Base-by-base conservation (phyloP, 345 rosid genomes). In the Rhizophora mangle region DNA sequence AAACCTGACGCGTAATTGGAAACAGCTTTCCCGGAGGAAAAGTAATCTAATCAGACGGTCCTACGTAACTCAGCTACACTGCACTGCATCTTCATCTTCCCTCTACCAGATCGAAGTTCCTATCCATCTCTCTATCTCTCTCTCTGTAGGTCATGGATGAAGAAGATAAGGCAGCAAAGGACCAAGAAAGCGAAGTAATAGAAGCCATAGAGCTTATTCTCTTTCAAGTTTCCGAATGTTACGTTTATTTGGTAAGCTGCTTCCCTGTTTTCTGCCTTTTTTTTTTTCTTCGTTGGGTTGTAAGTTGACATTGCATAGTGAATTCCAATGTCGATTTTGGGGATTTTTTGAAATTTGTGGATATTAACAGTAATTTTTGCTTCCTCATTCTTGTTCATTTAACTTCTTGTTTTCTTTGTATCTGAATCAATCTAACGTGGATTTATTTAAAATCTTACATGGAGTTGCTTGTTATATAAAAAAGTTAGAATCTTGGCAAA, bases 151-250 rank as follows among this genome's bases (percentile, higher is more conserved):
- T 61, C 62, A 78, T 73, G 78, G 75, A 73, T 64, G 82, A 74
- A 51, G 68, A 71, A 69, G 82, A 72, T 81, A 77, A 69, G 65
- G 70, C 49, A 39, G 43, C 60, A 10, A 60, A 60, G 64, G 82
- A 72, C 74, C 71, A 46, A 24, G 83, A 73, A 68, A 74, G 36
- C 76, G 97, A 86, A 60, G 94, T 83, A 69, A 68, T 72, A 20
- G 96, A 87, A 69, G 81, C 81, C 15, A 62, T 90, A 43, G 99
- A 95, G 85, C 82, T 95, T 64, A 57, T 88, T 74, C 87, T 89
- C 31, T 94, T 87, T 81, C 93, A 89, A 76, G 96, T 95, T 64
- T 79, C 97, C 62, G 97, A 95, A 82, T 92, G 96, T 77, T 94
- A 94, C 72, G 97, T 91, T 73, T 89, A 92, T 82, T 64, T 88